Conservation (phyloP, 2,329 filamentous ascomycete genomes). For the Cryphonectria naterciae region DNA sequence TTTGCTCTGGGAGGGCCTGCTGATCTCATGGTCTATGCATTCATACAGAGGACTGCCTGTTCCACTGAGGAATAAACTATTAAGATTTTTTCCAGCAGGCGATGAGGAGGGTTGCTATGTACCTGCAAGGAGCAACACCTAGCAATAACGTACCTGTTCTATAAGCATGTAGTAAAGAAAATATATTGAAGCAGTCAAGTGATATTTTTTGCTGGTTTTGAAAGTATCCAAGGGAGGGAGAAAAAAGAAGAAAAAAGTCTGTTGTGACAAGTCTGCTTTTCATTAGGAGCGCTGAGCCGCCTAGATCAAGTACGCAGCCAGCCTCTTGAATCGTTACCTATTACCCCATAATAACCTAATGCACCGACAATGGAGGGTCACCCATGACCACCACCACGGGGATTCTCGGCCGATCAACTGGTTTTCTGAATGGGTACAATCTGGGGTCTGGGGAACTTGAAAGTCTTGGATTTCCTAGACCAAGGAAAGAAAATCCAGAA, state of each 20-base stretch:
- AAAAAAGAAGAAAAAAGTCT: background rate
- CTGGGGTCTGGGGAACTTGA: background rate
- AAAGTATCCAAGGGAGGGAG: background rate
- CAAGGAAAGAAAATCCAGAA: background rate
- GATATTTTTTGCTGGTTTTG: background rate
- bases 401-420: background rate
- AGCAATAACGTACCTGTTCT: background rate
- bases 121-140: background rate
- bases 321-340: conserved; percentile 17
- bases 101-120: background rate
- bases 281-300: conserved; percentile 2
- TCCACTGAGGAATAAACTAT: background rate
- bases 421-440: background rate
- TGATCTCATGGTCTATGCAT: background rate
- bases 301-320: background rate
- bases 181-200: background rate
- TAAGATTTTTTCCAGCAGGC: background rate
- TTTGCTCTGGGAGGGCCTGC: background rate
- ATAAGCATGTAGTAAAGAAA: background rate
- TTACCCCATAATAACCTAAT: conserved; percentile 31
- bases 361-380: background rate
- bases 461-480: background rate
- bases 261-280: background rate
- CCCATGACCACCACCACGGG: background rate
- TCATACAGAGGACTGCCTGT: background rate